Evolutionary conservation across 1,139 yeast species (phyloP), one percentile per base, ranked within the genome.

Genomic region (Zhuliangozyma parablackwelliae): DNA sequence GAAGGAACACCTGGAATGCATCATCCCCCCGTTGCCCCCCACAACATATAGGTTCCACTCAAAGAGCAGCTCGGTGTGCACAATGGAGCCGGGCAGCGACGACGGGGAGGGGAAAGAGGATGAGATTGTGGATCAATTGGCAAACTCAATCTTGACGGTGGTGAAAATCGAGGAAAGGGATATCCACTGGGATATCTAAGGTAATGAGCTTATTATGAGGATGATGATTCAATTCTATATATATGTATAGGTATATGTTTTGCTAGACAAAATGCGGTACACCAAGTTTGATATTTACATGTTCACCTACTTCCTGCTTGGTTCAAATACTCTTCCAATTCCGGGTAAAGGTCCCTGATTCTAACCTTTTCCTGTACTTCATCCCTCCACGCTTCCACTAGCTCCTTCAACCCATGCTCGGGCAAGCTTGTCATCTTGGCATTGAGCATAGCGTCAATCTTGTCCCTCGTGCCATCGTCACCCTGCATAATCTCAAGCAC

Each of bases 401-500:
- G 50, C 25, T 55, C 48, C 25, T 48, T 45, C 32, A 67, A 56
- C 3, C 60, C 65, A 44, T 67, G 72, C 11, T 59, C 56, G 2
- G 73, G 72, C 28, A 67, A 56, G 11, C 44, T 45, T 26, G 44
- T 36, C 30, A 48, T 38, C 46, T 69, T 69, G 21, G 54, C 55
- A 6, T 49, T 43, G 7, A 72, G 54, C 46, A 72, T 73, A 11
- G 49, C 41, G 9, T 39, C 29, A 31, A 47, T 46, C 29, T 29
- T 34, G 34, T 21, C 24, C 31, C 5, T 13, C 29, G 23, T 13
- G 65, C 54, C 57, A 7, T 36, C 32, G 31, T 63, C 65, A 27
- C 51, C 50, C 36, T 65, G 64, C 73, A 74, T 69, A 27, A 69
- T 59, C 29, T 63, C 63, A 30, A 73, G 54, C 1, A 75, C 65